phyloP scores from a whole-genome alignment of 2,329 filamentous ascomycete species.

The Ustulina deusta region DNA sequence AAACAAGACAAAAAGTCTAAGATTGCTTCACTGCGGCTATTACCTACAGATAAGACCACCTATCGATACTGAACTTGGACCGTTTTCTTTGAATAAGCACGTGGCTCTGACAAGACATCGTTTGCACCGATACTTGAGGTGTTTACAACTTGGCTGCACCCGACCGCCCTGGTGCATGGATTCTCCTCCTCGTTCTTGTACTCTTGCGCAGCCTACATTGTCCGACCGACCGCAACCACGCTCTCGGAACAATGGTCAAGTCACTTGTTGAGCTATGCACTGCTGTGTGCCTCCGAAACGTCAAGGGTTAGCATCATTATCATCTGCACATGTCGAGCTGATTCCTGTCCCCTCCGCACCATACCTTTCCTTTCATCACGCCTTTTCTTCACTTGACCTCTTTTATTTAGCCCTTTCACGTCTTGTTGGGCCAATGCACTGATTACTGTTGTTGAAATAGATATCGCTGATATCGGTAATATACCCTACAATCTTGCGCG shows the following conservation, averaged over 20 bases:
- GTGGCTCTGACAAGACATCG: not conserved
- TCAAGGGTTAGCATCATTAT: slow-evolving; percentile 51
- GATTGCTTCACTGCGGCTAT: not conserved
- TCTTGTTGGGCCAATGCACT: slow-evolving; percentile 19
- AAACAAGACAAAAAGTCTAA: not conserved
- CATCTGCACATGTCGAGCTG: slow-evolving; percentile 4
- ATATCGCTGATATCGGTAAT: slow-evolving; percentile 77
- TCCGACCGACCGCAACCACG: not conserved
- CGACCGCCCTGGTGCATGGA: too few species aligned
- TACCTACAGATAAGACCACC: not conserved
- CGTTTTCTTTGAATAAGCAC: too few species aligned
- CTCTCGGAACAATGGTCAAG: slow-evolving; percentile 51
- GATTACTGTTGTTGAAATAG: slow-evolving; percentile 38
- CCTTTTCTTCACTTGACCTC: not conserved
- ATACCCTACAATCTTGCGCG: slow-evolving; percentile 75
- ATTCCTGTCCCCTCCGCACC: too few species aligned
- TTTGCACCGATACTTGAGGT: not conserved
- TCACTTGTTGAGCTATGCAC: slow-evolving; percentile 66
- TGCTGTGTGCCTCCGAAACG: slow-evolving; percentile 64
- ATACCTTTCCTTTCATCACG: not conserved
- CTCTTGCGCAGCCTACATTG: not conserved
- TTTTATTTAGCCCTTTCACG: not conserved
- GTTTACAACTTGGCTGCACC: not conserved
- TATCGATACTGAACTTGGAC: not conserved
- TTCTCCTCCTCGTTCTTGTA: not conserved